phyloP scores from a whole-genome alignment of 306 rosid genomes.

The Cicer cuneatum region DNA sequence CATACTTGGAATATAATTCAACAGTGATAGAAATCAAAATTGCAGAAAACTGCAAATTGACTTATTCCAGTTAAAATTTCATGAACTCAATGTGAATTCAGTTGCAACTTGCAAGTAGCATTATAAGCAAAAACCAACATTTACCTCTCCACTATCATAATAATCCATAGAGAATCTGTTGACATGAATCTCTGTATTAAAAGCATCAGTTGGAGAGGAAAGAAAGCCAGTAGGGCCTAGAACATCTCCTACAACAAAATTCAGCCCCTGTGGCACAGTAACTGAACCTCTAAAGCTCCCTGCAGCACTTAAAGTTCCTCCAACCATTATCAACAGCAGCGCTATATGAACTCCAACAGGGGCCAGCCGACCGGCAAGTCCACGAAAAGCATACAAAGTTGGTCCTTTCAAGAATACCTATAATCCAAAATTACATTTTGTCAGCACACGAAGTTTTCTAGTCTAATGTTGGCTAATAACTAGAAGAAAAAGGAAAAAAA shows the following conservation, averaged over 20 bases:
- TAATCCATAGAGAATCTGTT: conserved; percentile 91
- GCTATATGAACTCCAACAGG: conserved; percentile 97
- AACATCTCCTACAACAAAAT: conserved; percentile 92
- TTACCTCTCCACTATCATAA: conserved; percentile 92
- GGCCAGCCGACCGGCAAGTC: conserved; percentile 90
- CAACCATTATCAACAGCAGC: conserved; percentile 85
- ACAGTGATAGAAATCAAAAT: conserved; percentile 31
- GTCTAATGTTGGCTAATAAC: conserved; percentile 30
- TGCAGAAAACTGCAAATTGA: neutral
- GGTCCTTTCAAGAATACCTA: conserved; percentile 94
- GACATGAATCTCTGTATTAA: conserved; percentile 91
- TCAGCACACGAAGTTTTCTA: conserved; percentile 10
- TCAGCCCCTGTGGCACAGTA: conserved; percentile 94
- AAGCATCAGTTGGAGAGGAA: conserved; percentile 76
- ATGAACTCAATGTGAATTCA: conserved; percentile 10
- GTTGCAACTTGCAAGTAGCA: conserved; percentile 22
- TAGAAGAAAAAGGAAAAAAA: conserved; percentile 9
- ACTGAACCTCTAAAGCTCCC: conserved; percentile 98
- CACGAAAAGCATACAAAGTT: conserved; percentile 80
- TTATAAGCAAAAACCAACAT: conserved; percentile 31
- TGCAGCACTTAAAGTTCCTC: conserved; percentile 89
- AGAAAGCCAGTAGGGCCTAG: conserved; percentile 84
- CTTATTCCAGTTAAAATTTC: conserved; percentile 18
- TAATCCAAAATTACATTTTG: conserved; percentile 36
- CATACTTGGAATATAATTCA: conserved; percentile 18